Percentiles rank a stretch among this genome's conserved stretches.
Conservation (phyloP, 441 rosid species). For the Eugenia klotzschiana region DNA sequence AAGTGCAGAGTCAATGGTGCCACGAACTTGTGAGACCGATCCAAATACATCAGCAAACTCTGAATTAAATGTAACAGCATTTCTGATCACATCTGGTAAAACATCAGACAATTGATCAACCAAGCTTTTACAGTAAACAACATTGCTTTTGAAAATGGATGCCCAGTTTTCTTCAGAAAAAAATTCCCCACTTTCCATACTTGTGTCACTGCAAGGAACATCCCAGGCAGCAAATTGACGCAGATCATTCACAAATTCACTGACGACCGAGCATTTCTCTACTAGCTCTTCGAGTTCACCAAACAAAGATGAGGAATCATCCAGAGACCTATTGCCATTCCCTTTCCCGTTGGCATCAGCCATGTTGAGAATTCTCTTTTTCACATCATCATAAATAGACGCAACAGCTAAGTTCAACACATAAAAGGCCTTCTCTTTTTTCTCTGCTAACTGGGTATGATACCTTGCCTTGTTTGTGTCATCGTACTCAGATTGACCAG, state of each 20-base stretch:
- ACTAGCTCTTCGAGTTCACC: constrained; percentile 69
- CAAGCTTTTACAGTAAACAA: constrained; percentile 50
- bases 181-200: constrained; percentile 17
- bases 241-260: constrained; percentile 54
- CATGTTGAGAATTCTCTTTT: constrained; percentile 37
- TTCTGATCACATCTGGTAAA: constrained; percentile 58
- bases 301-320: constrained; percentile 35
- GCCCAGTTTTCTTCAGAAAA: constrained; percentile 48
- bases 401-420: constrained; percentile 47
- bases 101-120: constrained; percentile 65
- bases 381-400: constrained; percentile 53
- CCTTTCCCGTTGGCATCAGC: constrained; percentile 26
- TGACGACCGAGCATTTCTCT: constrained; percentile 62
- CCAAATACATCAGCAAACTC: constrained; percentile 90
- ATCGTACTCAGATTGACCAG: constrained; percentile 24
- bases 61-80: constrained; percentile 59
- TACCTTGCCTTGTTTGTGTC: constrained; percentile 24
- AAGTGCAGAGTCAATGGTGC: constrained; percentile 69
- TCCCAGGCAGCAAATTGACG: constrained; percentile 35
- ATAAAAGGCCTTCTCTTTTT: constrained; percentile 51
- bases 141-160: constrained; percentile 41
- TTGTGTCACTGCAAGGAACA: constrained; percentile 15
- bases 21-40: constrained; percentile 69
- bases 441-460: constrained; percentile 34
- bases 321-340: constrained; percentile 18